Percentiles rank a stretch among this genome's conserved stretches.
phyloP scores from a whole-genome alignment of 345 rosid species.

The Corchorus capsularis region DNA sequence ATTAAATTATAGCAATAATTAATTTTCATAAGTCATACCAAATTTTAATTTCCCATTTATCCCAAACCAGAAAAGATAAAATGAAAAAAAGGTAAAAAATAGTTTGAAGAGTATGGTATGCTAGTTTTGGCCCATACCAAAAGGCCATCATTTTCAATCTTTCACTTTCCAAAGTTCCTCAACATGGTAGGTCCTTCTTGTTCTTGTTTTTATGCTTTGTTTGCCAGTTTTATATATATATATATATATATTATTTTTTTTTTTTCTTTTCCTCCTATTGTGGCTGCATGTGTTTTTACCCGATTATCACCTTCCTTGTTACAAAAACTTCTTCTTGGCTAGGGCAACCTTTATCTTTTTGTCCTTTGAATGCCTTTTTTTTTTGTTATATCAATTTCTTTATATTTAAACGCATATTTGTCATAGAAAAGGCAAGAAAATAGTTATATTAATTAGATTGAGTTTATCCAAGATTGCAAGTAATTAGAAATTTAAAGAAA shows the following conservation, averaged over 20 bases:
- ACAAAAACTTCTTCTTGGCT: not conserved
- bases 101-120: not conserved
- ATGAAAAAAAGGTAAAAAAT: not conserved
- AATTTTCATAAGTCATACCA: too few species aligned
- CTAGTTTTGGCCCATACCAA: slow-evolving; percentile 10
- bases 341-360: not conserved
- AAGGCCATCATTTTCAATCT: slow-evolving; percentile 19
- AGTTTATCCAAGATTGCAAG: too few species aligned
- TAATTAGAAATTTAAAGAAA: too few species aligned
- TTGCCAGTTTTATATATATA: too few species aligned
- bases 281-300: not conserved
- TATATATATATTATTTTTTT: too few species aligned
- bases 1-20: too few species aligned
- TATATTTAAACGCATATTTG: not conserved
- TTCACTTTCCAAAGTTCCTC: not conserved
- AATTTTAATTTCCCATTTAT: not conserved
- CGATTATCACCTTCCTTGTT: not conserved
- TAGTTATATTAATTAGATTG: too few species aligned
- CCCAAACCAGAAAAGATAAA: too few species aligned
- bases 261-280: not conserved
- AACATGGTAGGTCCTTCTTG: slow-evolving; percentile 25
- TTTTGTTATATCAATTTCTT: not conserved
- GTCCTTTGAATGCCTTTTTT: not conserved
- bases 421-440: not conserved
- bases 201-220: not conserved